A percentile compares a stretch with the other conserved stretches of the same genome.
Evolutionary conservation across 2,329 filamentous ascomycete species (phyloP).

Genomic region (Penicillium fuscoglaucum): DNA sequence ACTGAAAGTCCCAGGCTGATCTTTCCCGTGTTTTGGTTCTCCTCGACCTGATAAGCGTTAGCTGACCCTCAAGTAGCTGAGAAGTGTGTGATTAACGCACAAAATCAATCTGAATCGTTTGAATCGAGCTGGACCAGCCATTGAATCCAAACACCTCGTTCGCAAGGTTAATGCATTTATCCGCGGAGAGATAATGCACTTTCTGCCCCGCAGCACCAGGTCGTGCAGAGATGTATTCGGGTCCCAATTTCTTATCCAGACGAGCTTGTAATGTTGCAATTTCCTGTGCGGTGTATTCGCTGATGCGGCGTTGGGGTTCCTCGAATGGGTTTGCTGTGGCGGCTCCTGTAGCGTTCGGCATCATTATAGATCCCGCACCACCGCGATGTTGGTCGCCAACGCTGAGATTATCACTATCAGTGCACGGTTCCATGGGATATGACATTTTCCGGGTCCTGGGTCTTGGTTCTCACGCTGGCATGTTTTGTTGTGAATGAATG

Average conservation of each 20-base stretch:
- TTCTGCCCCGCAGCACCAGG: slow-evolving; percentile 79
- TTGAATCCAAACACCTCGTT: slow-evolving; percentile 98
- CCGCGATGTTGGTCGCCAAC: slow-evolving; percentile 67
- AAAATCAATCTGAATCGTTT: slow-evolving; percentile 92
- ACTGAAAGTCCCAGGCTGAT: slow-evolving; percentile 86
- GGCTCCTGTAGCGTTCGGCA: slow-evolving; percentile 33
- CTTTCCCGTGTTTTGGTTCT: slow-evolving; percentile 73
- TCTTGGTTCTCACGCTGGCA: slow-evolving; percentile 49
- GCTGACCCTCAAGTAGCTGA: background rate
- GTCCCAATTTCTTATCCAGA: slow-evolving; percentile 89
- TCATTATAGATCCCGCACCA: slow-evolving; percentile 44
- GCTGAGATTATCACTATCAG: slow-evolving; percentile 46
- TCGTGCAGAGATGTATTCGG: slow-evolving; percentile 90
- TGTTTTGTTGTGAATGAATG: slow-evolving; percentile 28
- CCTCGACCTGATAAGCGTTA: slow-evolving; percentile 62
- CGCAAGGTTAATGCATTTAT: slow-evolving; percentile 92
- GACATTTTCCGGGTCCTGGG: background rate
- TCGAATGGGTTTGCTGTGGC: slow-evolving; percentile 74
- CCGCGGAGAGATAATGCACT: slow-evolving; percentile 91
- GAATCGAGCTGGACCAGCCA: slow-evolving; percentile 95
- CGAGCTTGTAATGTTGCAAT: slow-evolving; percentile 84
- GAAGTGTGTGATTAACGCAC: slow-evolving; percentile 45
- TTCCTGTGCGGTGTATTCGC: slow-evolving; percentile 82
- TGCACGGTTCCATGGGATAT: slow-evolving; percentile 11
- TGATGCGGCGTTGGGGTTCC: slow-evolving; percentile 66